Evolutionary conservation across 352 stramenopile species (phyloP).

Genomic region (Phytophthora cactorum): DNA sequence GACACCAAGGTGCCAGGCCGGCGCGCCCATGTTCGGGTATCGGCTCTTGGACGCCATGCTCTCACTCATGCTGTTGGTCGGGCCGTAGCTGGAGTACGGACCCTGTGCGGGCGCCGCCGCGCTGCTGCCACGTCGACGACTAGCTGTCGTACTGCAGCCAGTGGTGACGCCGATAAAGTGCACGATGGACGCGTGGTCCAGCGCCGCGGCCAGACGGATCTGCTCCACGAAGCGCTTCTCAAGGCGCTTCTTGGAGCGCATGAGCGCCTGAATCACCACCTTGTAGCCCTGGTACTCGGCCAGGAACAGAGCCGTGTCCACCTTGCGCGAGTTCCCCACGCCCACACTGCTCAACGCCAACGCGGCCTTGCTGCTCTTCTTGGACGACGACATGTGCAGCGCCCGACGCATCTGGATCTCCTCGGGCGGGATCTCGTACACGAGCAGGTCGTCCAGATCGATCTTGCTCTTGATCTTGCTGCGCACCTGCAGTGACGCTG

Average conservation of each 20-base stretch:
- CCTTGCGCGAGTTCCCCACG: constrained; percentile 24
- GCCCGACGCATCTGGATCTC: constrained; percentile 61
- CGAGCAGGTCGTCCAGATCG: constrained; percentile 70
- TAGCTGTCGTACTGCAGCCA: constrained; percentile 46
- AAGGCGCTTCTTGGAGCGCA: constrained; percentile 54
- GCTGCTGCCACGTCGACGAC: constrained; percentile 37
- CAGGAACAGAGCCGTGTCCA: constrained; percentile 47
- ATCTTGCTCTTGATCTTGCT: constrained; percentile 57
- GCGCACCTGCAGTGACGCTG: constrained; percentile 37
- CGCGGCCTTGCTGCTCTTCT: constrained; percentile 36
- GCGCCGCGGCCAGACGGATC: constrained; percentile 60
- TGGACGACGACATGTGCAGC: constrained; percentile 35
- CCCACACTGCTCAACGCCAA: constrained; percentile 39
- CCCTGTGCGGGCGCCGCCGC: constrained; percentile 7
- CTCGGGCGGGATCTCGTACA: constrained; percentile 78
- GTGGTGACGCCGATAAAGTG: constrained; percentile 84
- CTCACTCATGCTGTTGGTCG: constrained; percentile 31
- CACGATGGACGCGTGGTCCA: constrained; percentile 75
- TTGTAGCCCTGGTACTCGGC: constrained; percentile 79
- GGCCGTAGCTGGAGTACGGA: constrained; percentile 24
- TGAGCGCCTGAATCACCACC: constrained; percentile 68
- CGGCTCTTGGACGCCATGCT: constrained; percentile 29
- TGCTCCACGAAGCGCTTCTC: constrained; percentile 74
- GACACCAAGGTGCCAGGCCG: constrained; percentile 67
- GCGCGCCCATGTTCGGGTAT: constrained; percentile 39